Evolutionary conservation across 2,329 filamentous ascomycete species (phyloP).

Genomic region (Coniella lustricola): DNA sequence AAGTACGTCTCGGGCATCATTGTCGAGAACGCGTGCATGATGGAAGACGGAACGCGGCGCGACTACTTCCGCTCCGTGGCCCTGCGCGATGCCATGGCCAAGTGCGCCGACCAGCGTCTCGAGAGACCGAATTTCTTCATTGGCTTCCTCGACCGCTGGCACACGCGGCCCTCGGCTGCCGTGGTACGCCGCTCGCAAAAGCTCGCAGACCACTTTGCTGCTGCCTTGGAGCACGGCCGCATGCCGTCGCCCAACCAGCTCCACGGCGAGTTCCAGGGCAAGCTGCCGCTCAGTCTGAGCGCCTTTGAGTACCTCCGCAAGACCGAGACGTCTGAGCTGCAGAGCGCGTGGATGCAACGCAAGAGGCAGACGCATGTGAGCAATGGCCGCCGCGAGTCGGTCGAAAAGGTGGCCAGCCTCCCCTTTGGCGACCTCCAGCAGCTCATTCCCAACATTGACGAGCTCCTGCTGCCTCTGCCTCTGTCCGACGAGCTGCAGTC

Average conservation of each 20-base stretch:
- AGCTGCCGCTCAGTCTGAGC: conserved; percentile 21
- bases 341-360: conserved; percentile 24
- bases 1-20: conserved; percentile 30
- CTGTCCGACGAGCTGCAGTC: conserved; percentile 16
- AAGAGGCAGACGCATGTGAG: conserved; percentile 19
- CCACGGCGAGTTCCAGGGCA: not conserved
- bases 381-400: conserved; percentile 2
- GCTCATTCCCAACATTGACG: conserved; percentile 21
- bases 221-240: conserved; percentile 27
- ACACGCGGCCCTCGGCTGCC: conserved; percentile 25
- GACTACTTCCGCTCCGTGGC: conserved; percentile 35
- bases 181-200: conserved; percentile 30
- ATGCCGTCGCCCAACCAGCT: conserved; percentile 7
- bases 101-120: conserved; percentile 25
- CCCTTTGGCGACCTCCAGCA: conserved; percentile 20
- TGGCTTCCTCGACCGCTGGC: conserved; percentile 30
- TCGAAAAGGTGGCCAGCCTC: conserved; percentile 18
- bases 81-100: conserved; percentile 26
- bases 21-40: conserved; percentile 35
- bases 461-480: conserved; percentile 17
- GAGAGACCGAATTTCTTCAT: conserved; percentile 29
- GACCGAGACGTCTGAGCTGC: conserved; percentile 25
- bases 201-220: conserved; percentile 30
- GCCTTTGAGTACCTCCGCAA: conserved; percentile 30
- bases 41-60: conserved; percentile 31